Base-by-base conservation (phyloP, 768 basidiomycete species). In the Boletus coccyginus region DNA sequence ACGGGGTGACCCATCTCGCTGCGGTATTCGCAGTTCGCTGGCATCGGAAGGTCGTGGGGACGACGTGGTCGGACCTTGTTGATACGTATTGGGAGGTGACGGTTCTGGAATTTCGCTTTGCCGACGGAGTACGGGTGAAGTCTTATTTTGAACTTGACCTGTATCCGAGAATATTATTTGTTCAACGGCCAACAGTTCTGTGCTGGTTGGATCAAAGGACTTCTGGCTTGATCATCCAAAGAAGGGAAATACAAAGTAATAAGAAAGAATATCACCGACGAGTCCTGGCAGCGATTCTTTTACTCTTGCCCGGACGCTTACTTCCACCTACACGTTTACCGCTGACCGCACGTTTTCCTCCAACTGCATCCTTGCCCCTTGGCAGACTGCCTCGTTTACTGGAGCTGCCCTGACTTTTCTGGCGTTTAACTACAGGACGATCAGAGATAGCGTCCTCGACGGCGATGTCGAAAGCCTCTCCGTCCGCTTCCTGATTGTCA, bases 361-460 rank as follows among this genome's bases (percentile, higher is more conserved):
- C 57, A 1, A 12, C 82, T 9, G 75, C 77, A 45, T 81, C 73
- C 50, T 80, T 80, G n/a, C 64, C 68, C 12, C 72, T 74, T 11
- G 74, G 72, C 8, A 73, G 69, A 32, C 62, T 65, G 8, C 69
- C 59, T 51, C 70, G 71, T n/a, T 75, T 70, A 47, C 55, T 62
- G 8, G 66, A 62, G 7, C 71, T 68, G 9, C 61, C 59, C 32
- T 50, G 62, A 36, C 54, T 38, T 56, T 67, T 75, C 46, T 74
- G 67, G n/a, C 81, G 81, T 53, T 89, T 88, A 54, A 84, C 78
- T 6, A 77, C 66, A 12, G 88, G 88, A 14, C 82, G 82, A 62
- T 89, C 86, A 31, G 86, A 73, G 63, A 95, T 85, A 11, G 92
- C 93, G 56, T 96, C 91, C 69, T 98, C 94, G 36, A 97, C 85